Base-by-base conservation (phyloP, 768 basidiomycete species). In the Infundibulicybe gibba region DNA sequence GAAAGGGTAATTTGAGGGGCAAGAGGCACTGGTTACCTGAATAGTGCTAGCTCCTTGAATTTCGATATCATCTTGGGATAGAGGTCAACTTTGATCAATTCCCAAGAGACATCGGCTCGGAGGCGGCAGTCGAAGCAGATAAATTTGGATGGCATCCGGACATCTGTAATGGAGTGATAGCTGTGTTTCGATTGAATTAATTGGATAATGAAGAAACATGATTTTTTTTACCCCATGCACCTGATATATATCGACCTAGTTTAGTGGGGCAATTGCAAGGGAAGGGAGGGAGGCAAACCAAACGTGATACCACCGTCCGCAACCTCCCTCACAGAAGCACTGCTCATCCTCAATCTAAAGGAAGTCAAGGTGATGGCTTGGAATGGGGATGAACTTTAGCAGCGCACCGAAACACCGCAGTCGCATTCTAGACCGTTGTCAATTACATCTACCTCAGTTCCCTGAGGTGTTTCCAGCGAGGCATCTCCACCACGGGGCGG, bases 81-180 rank as follows among this genome's bases (percentile, higher is more conserved):
- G 32, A 80, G 59, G 51, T 77, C 74, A 33, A 72, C 66, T 47
- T 79, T 75, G 55, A 89, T 83, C 14, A 90, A 67, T 39, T 83
- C 79, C 84, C 87, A 90, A 49, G 80, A 80, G 33, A 73, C 63
- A 53, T 87, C 86, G 11, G 72, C 75, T 41, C 72, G 77, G 40
- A 87, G 70, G 31, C 87, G 82, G 61, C 90, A 92, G 54, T 87
- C 82, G 62, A 90, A 85, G 64, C 89, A 92, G 21, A 75, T 57
- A 51, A 88, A 90, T 48, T 71, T 67, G 0, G 60, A 45, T 2
- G 86, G 87, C 37, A 90, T 66, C 11, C 81, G 76, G 19, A 59
- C 51, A 53, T 89, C 88, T 17, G 72, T 58, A 3, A 61, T 62
- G 5, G 78, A 76, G 55, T 90, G 85, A 61, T 78, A 91, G 21